Evolutionary conservation across 2,329 filamentous ascomycete species (phyloP), one percentile per base, ranked within the genome.

Genomic region (Fusarium napiforme): DNA sequence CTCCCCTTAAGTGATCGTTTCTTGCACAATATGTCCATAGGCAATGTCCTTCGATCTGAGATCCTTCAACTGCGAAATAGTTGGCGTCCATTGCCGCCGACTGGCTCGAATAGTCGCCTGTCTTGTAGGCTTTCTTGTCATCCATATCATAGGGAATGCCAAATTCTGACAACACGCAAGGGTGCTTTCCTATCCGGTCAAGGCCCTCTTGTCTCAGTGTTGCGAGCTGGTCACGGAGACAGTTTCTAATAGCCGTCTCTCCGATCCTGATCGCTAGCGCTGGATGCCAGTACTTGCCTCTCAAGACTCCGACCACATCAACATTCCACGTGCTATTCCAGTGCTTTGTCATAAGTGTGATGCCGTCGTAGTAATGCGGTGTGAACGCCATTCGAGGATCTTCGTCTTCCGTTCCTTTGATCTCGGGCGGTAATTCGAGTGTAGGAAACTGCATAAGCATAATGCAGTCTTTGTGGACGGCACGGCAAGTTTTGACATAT

Each of bases 121-220:
- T 97, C 83, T 94, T 93, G 84, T 99, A 99, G 2, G 96, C 96
- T 78, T 96, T 88, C 82, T 97, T 95, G 74, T 97, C 92, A 79
- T 99, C 96, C 97, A 99, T 98, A 80, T 99, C 96, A 80, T 97
- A 99, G 0, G 96, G 96, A 66, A 99, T 98, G 12, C 96, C 96
- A 78, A 98, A 98, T 80, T 99, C 96, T 2, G 94, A 97, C 81
- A 98, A 90, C 9, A 99, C 84, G 76, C 95, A 94, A 0, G 96
- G 96, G 76, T 97, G 95, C 28, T 93, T 90, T 26, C 96, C 96
- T 86, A 95, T 94, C 67, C 94, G 91, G 62, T 97, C 92, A n/a
- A 93, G 84, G 1, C 96, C 97, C 82, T 99, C 96, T 74, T 97
- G 88, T 56, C 91, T 89, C 59, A 99, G 93, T 2, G 92, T 92